Evolutionary conservation across 345 rosid genomes (phyloP).

Genomic region (Brassica incana): DNA sequence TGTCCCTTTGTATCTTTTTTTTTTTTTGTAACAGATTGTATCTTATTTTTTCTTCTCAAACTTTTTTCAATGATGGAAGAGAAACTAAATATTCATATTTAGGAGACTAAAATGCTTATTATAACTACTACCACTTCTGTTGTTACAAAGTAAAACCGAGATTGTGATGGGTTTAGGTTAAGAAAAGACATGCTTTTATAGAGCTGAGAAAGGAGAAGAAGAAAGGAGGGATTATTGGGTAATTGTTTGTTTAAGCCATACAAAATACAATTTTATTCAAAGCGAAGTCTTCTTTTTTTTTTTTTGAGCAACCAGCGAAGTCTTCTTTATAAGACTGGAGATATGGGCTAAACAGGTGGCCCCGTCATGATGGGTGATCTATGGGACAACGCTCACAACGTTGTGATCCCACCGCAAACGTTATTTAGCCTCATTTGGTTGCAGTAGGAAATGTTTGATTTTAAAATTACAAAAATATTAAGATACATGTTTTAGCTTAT

Average conservation of each 20-base stretch:
- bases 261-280: not conserved
- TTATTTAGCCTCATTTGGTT: slow-evolving; percentile 28
- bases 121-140: not conserved
- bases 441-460: not conserved
- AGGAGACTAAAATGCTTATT: not conserved
- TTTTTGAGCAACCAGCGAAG: too few species aligned
- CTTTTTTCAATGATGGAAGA: not conserved
- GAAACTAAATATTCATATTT: not conserved
- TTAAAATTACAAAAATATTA: too few species aligned
- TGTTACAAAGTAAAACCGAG: not conserved
- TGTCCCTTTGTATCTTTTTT: slow-evolving; percentile 17
- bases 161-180: slow-evolving; percentile 18
- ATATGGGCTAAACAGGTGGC: slow-evolving; percentile 40
- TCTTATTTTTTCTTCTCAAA: not conserved
- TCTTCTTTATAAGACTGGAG: slow-evolving; percentile 15
- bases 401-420: slow-evolving; percentile 27
- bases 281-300: not conserved
- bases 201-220: slow-evolving; percentile 13
- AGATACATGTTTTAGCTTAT: too few species aligned
- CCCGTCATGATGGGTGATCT: slow-evolving; percentile 37
- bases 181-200: slow-evolving; percentile 13
- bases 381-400: slow-evolving; percentile 32
- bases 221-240: not conserved
- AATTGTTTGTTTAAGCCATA: slow-evolving; percentile 15
- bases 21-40: not conserved